A percentile compares a stretch with the other conserved stretches of the same genome.
Evolutionary conservation across 1,139 yeast genomes (phyloP).

Genomic region (Scheffersomyces stambukii): DNA sequence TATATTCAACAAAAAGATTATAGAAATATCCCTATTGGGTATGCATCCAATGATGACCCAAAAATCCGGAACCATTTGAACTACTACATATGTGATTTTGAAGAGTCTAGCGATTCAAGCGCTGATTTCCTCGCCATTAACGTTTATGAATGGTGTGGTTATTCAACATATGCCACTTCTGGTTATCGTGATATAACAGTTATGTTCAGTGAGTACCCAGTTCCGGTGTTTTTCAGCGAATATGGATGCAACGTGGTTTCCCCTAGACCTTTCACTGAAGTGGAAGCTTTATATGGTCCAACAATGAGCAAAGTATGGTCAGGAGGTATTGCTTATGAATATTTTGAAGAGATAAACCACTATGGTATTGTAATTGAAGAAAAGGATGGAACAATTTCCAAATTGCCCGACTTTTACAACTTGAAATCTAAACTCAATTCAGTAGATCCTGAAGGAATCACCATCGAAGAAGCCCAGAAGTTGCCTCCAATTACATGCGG

Average conservation of each 20-base stretch:
- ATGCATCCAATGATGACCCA: conserved; percentile 57
- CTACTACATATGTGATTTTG: conserved; percentile 44
- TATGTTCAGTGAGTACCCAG: conserved; percentile 42
- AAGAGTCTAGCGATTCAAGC: conserved; percentile 4
- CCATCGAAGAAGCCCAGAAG: conserved; percentile 4
- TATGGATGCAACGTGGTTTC: conserved; percentile 53
- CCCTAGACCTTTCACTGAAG: conserved; percentile 56
- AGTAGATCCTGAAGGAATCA: conserved; percentile 23
- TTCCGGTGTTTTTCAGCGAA: conserved; percentile 60
- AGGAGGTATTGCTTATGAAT: conserved; percentile 39
- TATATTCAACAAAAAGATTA: conserved; percentile 41
- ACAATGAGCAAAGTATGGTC: conserved; percentile 39
- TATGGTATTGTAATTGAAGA: conserved; percentile 31
- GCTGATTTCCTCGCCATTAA: conserved; percentile 58
- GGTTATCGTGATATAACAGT: conserved; percentile 54
- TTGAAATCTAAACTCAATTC: conserved; percentile 28
- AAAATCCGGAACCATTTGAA: conserved; percentile 45
- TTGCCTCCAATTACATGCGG: conserved; percentile 5
- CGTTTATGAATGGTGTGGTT: conserved; percentile 69
- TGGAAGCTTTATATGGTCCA: conserved; percentile 33
- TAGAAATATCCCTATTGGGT: conserved; percentile 57
- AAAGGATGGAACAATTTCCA: conserved; percentile 26
- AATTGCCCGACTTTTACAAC: conserved; percentile 40
- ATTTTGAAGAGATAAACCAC: conserved; percentile 32
- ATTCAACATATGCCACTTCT: conserved; percentile 50